phyloP scores from a whole-genome alignment of 164 flowering plant genomes.

The Umbellularia californica region DNA sequence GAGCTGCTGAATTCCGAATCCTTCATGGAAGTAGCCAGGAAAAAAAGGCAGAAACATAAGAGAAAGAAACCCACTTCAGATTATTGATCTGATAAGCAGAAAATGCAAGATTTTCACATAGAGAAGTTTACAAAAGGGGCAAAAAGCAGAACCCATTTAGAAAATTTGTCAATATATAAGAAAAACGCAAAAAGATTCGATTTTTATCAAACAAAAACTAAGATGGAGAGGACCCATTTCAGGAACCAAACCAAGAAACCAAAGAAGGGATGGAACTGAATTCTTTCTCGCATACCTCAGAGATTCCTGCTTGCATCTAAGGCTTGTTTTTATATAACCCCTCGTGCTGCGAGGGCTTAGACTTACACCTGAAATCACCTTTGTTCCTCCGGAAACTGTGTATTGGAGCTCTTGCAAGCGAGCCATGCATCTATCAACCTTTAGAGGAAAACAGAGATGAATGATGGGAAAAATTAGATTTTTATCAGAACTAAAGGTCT shows the following conservation, averaged over 20 bases:
- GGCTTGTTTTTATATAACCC: conserved; percentile 62
- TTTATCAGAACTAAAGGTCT: not conserved
- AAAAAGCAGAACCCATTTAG: not conserved
- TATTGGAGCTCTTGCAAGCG: conserved; percentile 84
- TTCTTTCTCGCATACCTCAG: conserved; percentile 36
- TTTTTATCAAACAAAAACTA: not conserved
- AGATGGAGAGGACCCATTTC: not conserved
- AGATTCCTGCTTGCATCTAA: conserved; percentile 91
- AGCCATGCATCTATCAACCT: conserved; percentile 92
- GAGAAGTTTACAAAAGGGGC: not conserved
- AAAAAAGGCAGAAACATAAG: not conserved
- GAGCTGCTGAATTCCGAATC: conserved; percentile 34
- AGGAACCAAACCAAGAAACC: not conserved
- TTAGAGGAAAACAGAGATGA: conserved; percentile 9
- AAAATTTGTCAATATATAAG: not conserved
- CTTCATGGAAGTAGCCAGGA: conserved; percentile 22
- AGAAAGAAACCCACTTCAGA: not conserved
- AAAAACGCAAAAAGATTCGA: not conserved
- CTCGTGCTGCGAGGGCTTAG: conserved; percentile 79
- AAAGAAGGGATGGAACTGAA: not conserved
- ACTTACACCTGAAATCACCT: conserved; percentile 54
- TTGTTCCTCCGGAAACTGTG: conserved; percentile 77
- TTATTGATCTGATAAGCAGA: not conserved
- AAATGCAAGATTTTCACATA: not conserved
- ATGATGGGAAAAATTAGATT: not conserved